These are phyloP conservation scores for Xylaria venustula DNA, from an alignment of 495 filamentous ascomycete species.

Conservation along the genomic window DNA sequence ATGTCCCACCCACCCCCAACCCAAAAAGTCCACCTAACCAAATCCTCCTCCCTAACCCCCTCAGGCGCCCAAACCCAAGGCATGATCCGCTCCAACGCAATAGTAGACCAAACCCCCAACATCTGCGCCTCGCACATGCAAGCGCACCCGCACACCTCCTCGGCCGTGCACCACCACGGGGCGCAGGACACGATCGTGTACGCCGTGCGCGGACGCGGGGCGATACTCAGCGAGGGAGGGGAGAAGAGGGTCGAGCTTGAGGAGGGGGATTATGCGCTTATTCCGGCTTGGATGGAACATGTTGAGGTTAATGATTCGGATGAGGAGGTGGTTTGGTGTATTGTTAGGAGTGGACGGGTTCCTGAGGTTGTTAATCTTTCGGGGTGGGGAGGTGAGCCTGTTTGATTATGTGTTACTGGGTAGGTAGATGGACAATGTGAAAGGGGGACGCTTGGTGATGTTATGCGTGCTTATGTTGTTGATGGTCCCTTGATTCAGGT, in stretches of 20 bases:
- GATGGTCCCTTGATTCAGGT: too few species aligned
- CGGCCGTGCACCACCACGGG: constrained; percentile 54
- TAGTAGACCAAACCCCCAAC: constrained; percentile 47
- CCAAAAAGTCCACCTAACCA: constrained; percentile 30
- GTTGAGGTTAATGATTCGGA: constrained; percentile 58
- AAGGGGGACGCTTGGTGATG: too few species aligned
- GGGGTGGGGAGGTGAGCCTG: constrained; percentile 42
- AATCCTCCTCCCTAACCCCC: constrained; percentile 20
- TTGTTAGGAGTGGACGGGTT: constrained; percentile 49
- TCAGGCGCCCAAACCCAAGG: constrained; percentile 50
- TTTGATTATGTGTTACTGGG: too few species aligned
- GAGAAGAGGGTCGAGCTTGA: constrained; percentile 47
- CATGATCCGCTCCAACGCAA: constrained; percentile 54
- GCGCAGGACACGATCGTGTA: constrained; percentile 57
- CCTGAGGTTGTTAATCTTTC: constrained; percentile 52
- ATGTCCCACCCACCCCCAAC: constrained; percentile 25
- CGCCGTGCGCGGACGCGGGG: constrained; percentile 44
- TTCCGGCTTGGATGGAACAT: constrained; percentile 55
- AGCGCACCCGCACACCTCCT: constrained; percentile 50
- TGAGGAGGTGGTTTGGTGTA: constrained; percentile 55
- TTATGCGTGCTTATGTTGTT: too few species aligned
- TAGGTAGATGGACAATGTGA: too few species aligned
- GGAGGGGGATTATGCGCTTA: constrained; percentile 54
- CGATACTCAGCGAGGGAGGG: too few species aligned
- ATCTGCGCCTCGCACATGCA: constrained; percentile 53